Base-by-base conservation (phyloP, 441 rosid genomes). In the Raphanus hybrid region DNA sequence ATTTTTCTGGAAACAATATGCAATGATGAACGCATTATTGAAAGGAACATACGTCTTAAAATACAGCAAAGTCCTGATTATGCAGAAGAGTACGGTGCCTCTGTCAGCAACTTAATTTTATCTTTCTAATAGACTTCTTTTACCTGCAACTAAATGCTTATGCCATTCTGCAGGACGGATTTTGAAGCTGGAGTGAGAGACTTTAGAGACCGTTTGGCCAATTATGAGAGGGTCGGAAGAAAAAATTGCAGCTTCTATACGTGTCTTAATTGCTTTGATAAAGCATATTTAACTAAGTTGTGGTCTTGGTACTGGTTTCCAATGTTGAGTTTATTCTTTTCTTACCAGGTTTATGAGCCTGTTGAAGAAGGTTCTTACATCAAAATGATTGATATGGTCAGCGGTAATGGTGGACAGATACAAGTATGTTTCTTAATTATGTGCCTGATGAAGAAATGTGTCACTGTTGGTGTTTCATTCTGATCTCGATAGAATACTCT, bases 361-460 rank as follows among this genome's bases (percentile, higher is more conserved):
- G 99, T 94, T 26, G 98, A 96, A 77, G 99, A 96, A 87, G 98
- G 99, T 62, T 96, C 98, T 45, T 96, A 92, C 79, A 94, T 96
- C 83, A 96, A 96, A 87, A 96, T 94, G 99, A 96, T 96, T 75
- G 99, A 96, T 87, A 94, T 92, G 98, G 98, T 87, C 85, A 90
- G 95, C 81, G 99, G 99, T 27, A 82, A 90, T 74, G 97, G 94
- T 77, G 99, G 99, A 79, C 98, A 92, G 81, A 92, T 96, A 87
- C 98, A 94, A 85, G 99, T 92, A 83, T 67, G 86, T 69, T 63
- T 34, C 11, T 15, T 60, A 57, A 20, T 20, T 59, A 34, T 63
- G 69, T 75, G 45, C 16, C 5, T 75, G 39, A 34, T 54, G 34
- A n/a, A 55, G 34, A 29, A 29, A 29, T 29, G 34, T 29, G 34